phyloP scores from a whole-genome alignment of 1,284 basidiomycete species.

The Rhodotorula sp. region DNA sequence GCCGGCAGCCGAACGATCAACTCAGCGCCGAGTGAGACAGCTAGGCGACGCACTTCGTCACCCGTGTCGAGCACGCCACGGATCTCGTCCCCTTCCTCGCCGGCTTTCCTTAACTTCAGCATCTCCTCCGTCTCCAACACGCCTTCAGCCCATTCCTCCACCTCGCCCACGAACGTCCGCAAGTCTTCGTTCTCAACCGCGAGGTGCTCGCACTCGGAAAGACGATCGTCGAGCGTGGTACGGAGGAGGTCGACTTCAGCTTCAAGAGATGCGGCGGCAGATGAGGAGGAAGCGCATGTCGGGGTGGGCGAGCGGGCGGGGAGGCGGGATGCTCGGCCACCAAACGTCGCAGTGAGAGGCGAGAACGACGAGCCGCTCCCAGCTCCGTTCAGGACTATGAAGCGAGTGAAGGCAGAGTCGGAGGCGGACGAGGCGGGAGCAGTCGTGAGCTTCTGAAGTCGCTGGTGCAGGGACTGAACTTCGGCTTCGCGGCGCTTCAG shows the following conservation, averaged over 20 bases:
- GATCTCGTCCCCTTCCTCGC: slow-evolving; percentile 15
- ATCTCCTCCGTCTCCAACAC: slow-evolving; percentile 13
- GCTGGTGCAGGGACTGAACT: slow-evolving; percentile 12
- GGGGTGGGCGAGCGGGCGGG: not conserved
- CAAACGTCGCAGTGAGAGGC: not conserved
- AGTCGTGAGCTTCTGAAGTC: slow-evolving; percentile 29
- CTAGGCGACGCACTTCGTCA: slow-evolving; percentile 3
- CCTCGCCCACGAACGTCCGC: slow-evolving; percentile 29
- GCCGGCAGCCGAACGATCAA: too few relatives aligned
- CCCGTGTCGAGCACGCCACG: not conserved
- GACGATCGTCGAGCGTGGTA: slow-evolving; percentile 16
- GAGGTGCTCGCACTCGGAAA: not conserved
- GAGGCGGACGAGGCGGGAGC: slow-evolving; percentile 8
- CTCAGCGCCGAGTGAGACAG: not conserved
- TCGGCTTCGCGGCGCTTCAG: slow-evolving; percentile 37
- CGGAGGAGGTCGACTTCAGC: slow-evolving; percentile 27
- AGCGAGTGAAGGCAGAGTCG: slow-evolving; percentile 6
- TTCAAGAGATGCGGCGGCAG: not conserved
- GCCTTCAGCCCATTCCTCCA: slow-evolving; percentile 34
- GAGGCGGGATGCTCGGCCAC: not conserved
- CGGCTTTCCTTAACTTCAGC: not conserved
- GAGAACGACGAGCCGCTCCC: not conserved
- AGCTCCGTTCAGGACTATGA: slow-evolving; percentile 9
- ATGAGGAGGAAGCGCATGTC: not conserved
- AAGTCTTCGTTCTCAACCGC: slow-evolving; percentile 16